These are phyloP conservation scores for Achaetomium macrosporum DNA, from an alignment of 2,329 filamentous ascomycete species.

Conservation along the genomic window DNA sequence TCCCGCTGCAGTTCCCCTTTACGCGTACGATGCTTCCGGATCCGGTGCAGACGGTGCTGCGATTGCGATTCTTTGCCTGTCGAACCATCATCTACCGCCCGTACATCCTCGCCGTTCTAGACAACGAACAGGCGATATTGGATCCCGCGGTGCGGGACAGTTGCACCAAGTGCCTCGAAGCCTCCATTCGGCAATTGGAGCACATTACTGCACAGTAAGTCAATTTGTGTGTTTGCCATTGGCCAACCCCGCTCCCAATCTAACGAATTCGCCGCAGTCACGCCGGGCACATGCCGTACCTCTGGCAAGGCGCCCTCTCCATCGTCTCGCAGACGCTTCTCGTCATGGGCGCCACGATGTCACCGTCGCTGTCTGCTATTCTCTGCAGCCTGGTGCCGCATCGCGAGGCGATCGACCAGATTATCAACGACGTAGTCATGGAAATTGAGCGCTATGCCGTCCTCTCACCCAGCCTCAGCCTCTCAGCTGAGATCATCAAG, in stretches of 20 bases:
- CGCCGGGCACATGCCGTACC: conserved; percentile 76
- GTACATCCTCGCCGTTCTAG: conserved; percentile 72
- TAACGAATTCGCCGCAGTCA: conserved; percentile 50
- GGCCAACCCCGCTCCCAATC: conserved; percentile 26
- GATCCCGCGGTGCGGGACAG: conserved; percentile 70
- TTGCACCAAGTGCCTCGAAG: conserved; percentile 76
- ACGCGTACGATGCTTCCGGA: conserved; percentile 61
- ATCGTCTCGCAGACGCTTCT: conserved; percentile 77
- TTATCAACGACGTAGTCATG: conserved; percentile 70
- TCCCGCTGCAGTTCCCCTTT: conserved; percentile 71
- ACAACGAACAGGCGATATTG: conserved; percentile 66
- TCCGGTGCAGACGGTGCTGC: conserved; percentile 71
- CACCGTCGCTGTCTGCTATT: conserved; percentile 61
- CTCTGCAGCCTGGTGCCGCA: conserved; percentile 52
- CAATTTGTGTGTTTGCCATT: conserved; percentile 15
- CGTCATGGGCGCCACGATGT: conserved; percentile 82
- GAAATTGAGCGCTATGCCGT: conserved; percentile 71
- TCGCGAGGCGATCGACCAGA: conserved; percentile 61
- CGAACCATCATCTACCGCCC: conserved; percentile 81
- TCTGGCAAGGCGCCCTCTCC: conserved; percentile 78
- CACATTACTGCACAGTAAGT: conserved; percentile 71
- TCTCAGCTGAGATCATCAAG: conserved; percentile 74
- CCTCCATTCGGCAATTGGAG: conserved; percentile 72
- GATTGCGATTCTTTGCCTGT: conserved; percentile 77
- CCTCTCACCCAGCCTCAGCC: conserved; percentile 67